Conservation (phyloP, 805 yeast genomes). For the Pichia cabralensis region DNA sequence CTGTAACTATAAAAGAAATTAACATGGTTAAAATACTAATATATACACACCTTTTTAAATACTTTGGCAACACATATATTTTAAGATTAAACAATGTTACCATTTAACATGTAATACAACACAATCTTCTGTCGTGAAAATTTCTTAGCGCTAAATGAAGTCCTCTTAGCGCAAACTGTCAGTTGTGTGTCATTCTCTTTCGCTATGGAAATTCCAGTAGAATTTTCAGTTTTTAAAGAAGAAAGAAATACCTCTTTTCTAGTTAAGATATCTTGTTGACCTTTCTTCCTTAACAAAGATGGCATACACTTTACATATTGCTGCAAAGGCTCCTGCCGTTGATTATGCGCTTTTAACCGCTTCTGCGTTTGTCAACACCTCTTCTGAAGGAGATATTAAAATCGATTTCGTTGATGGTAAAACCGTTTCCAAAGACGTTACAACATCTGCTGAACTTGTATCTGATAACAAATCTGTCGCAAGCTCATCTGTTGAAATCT, state of each 20-base stretch:
- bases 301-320: slow-evolving; percentile 51
- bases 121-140: too few relatives aligned
- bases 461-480: slow-evolving; percentile 34
- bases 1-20: too few relatives aligned
- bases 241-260: background rate
- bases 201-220: too few relatives aligned
- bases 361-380: slow-evolving; percentile 58
- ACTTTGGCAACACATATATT: too few relatives aligned
- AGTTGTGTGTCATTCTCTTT: too few relatives aligned
- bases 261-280: background rate
- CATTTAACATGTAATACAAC: too few relatives aligned
- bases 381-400: slow-evolving; percentile 40
- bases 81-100: too few relatives aligned
- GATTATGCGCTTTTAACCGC: slow-evolving; percentile 76
- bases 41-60: too few relatives aligned
- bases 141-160: too few relatives aligned
- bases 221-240: background rate
- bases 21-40: too few relatives aligned
- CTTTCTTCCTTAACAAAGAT: slow-evolving; percentile 3
- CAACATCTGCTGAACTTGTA: slow-evolving; percentile 33
- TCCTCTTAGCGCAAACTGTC: too few relatives aligned
- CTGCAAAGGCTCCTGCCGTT: slow-evolving; percentile 77
- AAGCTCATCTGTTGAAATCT: slow-evolving; percentile 34
- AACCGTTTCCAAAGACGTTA: slow-evolving; percentile 35
- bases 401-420: slow-evolving; percentile 68